Conservation (phyloP, 1,284 basidiomycete species). For the Irpex rosettiformis region DNA sequence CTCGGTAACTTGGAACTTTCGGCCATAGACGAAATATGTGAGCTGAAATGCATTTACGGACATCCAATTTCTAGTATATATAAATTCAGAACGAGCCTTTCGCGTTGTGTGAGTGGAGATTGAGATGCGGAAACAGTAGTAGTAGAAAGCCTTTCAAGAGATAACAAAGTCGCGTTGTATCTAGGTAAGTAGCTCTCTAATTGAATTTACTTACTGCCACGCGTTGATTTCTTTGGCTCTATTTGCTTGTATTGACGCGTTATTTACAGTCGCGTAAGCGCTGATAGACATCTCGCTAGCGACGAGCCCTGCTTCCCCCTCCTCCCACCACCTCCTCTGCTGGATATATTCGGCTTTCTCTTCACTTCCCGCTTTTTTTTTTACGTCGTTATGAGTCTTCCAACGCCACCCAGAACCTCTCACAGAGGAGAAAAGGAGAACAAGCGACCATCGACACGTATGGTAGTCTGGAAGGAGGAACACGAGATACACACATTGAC, state of each 20-base stretch:
- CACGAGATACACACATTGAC: conserved; percentile 51
- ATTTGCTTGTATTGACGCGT: conserved; percentile 9
- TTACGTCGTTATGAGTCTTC: conserved; percentile 33
- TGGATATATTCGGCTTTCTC: not conserved
- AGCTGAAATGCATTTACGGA: too few species aligned
- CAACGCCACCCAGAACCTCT: conserved; percentile 61
- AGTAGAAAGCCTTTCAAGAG: not conserved
- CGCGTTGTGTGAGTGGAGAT: too few species aligned
- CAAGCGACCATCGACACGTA: conserved; percentile 32
- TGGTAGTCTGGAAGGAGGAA: conserved; percentile 56
- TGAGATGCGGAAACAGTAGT: too few species aligned
- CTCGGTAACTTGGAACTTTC: too few species aligned
- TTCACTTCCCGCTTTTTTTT: not conserved
- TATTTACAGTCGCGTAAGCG: conserved; percentile 8
- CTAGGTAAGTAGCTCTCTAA: not conserved
- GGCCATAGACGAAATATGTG: too few species aligned
- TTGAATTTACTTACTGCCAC: not conserved
- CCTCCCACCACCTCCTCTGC: not conserved
- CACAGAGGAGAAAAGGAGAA: conserved; percentile 54
- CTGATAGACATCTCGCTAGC: not conserved
- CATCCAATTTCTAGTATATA: too few species aligned
- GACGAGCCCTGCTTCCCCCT: not conserved
- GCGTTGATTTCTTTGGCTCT: conserved; percentile 12
- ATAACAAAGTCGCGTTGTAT: not conserved
- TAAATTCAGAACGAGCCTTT: too few species aligned